Evolutionary conservation across 2,329 filamentous ascomycete genomes (phyloP).

Genomic region (Venturia oleaginea): DNA sequence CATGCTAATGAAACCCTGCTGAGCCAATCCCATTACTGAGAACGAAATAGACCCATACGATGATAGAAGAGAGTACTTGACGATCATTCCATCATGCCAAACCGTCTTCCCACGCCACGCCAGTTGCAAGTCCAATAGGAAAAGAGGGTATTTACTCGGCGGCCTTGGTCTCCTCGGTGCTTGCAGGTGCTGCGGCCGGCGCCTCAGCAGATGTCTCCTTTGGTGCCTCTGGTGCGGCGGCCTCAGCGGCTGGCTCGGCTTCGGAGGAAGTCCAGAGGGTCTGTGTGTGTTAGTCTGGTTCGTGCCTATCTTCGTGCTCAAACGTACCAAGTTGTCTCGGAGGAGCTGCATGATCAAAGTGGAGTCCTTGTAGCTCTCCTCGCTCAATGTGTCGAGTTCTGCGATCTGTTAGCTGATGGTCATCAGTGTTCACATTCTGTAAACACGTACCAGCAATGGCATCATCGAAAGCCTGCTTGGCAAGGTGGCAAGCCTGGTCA

Average conservation of each 20-base stretch:
- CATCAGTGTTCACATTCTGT: constrained; percentile 6
- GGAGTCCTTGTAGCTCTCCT: constrained; percentile 99
- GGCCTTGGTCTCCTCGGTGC: constrained; percentile 38
- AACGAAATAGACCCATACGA: not conserved
- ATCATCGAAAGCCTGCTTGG: constrained; percentile 93
- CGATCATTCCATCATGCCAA: constrained; percentile 7
- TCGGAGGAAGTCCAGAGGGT: constrained; percentile 99
- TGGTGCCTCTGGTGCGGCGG: constrained; percentile 25
- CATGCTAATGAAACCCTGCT: constrained; percentile 3
- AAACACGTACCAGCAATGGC: constrained; percentile 67
- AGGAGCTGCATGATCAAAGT: constrained; percentile 98
- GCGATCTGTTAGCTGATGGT: constrained; percentile 22
- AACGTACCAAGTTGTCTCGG: constrained; percentile 78
- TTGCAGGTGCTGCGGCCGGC: constrained; percentile 25
- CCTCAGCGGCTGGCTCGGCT: constrained; percentile 65
- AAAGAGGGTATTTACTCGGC: constrained; percentile 13
- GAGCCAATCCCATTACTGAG: not conserved
- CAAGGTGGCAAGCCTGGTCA: constrained; percentile 95
- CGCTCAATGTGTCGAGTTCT: constrained; percentile 94
- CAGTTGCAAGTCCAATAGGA: not conserved
- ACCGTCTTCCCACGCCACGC: constrained; percentile 10
- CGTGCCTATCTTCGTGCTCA: constrained; percentile 16
- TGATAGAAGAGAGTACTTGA: constrained; percentile 6
- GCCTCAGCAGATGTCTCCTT: constrained; percentile 48
- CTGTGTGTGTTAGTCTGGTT: constrained; percentile 43